Evolutionary conservation across 805 yeast genomes (phyloP), one percentile per base, ranked within the genome.

Genomic region (Pichia californica): DNA sequence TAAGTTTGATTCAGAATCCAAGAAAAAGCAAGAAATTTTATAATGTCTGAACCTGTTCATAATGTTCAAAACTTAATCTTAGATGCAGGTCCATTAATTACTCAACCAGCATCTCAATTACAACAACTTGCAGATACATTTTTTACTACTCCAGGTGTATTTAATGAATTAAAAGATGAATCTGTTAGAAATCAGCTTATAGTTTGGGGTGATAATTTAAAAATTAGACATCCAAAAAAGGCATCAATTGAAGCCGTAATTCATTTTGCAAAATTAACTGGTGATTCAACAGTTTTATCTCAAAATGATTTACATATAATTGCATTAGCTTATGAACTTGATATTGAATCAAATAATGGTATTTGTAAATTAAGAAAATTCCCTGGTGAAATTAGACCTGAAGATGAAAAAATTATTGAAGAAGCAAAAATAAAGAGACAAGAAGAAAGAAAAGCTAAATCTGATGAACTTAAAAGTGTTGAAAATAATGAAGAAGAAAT

Each of bases 71-170:
- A 80, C 2, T 69, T 94, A 44, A 85, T 87, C 28, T 71, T 93
- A 52, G 99, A 93, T 73, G 98, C 99, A 3, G 93, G 96, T 40
- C 99, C 99, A 6, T 68, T 93, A 52, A 84, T 93, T 53, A 83
- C 95, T 2, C 94, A 87, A 55, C 73, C 93, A 5, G 86, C 85
- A 11, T 73, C 88, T 3, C 75, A 81, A 18, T 69, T 93, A 36
- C 79, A 81, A 54, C 77, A 75, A 50, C 76, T 73, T 57, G 97
- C 95, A 1, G 63, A 73, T 15, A 62, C 65, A n/a, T 86, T 86
- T 56, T 83, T 71, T 61, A 89, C 97, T 13, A 87, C 97, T 2
- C 97, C 98, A 13, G 89, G 96, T 1, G 98, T 93, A 15, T 78
- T 74, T 54, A 71, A 74, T 26, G 99, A 93, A 67, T 79, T 93